Conservation (phyloP, 192 early-diverging fungal genomes). For the Gigaspora rosea region DNA sequence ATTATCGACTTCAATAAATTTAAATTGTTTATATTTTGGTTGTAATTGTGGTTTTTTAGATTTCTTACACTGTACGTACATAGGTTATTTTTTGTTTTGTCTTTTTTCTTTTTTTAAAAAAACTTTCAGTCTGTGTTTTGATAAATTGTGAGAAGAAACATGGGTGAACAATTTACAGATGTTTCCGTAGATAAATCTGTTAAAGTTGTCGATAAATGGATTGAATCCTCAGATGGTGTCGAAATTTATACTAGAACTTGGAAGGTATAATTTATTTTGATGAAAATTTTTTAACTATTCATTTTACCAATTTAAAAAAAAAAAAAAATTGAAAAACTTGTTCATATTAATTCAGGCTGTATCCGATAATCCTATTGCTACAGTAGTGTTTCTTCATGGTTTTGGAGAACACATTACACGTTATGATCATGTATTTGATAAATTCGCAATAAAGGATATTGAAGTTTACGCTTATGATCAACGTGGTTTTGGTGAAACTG, state of each 20-base stretch:
- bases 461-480: slow-evolving; percentile 63
- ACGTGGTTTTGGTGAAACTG: slow-evolving; percentile 67
- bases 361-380: slow-evolving; percentile 36
- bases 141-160: too few relatives aligned
- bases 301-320: neutral
- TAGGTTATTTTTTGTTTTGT: too few relatives aligned
- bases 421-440: slow-evolving; percentile 59
- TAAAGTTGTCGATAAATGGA: neutral
- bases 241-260: neutral
- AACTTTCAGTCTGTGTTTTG: too few relatives aligned
- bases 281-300: neutral
- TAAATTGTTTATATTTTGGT: too few relatives aligned
- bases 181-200: neutral
- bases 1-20: too few relatives aligned
- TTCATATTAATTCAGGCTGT: neutral
- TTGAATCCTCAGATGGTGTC: neutral
- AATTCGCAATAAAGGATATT: slow-evolving; percentile 57
- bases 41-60: too few relatives aligned
- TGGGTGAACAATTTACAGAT: too few relatives aligned
- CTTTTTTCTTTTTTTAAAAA: too few relatives aligned
- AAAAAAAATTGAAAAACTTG: neutral
- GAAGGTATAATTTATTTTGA: neutral
- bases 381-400: slow-evolving; percentile 53
- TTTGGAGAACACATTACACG: slow-evolving; percentile 57
- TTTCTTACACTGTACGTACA: too few relatives aligned